These are phyloP conservation scores for Amanita pseudoporphyria DNA, from an alignment of 768 basidiomycete genomes.

Conservation along the genomic window DNA sequence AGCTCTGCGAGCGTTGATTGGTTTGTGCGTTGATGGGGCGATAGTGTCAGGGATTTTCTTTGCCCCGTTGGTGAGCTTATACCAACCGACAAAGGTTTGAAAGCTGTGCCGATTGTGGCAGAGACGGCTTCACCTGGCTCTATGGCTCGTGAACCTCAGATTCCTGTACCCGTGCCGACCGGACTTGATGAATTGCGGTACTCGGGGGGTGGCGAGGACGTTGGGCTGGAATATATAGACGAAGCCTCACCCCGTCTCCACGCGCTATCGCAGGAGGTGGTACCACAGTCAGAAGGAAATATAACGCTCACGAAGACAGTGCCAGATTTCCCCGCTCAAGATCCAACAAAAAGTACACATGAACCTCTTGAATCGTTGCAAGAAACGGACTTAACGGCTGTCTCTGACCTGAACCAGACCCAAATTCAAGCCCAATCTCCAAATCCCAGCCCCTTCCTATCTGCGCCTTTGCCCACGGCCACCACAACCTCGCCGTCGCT, in stretches of 20 bases:
- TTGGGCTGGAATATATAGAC: neutral
- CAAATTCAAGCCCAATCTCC: neutral
- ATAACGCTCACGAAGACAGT: neutral
- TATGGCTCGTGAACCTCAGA: neutral
- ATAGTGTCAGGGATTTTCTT: slow-evolving; percentile 6
- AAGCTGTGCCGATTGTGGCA: neutral
- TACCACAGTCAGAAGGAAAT: neutral
- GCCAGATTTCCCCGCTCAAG: neutral
- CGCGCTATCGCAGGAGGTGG: neutral
- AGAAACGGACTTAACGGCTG: neutral
- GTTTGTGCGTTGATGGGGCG: neutral
- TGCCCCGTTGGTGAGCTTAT: neutral
- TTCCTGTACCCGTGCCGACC: neutral
- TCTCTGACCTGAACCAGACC: neutral
- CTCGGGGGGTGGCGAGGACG: neutral
- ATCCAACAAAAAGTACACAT: neutral
- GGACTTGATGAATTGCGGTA: neutral
- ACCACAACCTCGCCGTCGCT: too few species aligned
- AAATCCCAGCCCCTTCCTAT: neutral
- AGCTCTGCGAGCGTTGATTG: neutral
- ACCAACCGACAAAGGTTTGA: neutral
- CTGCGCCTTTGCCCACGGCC: neutral
- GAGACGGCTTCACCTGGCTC: neutral
- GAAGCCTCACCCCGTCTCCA: neutral
- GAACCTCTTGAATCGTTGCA: neutral